phyloP scores from a whole-genome alignment of 78 protist species.

The Dictyostelium brefeldianum region DNA sequence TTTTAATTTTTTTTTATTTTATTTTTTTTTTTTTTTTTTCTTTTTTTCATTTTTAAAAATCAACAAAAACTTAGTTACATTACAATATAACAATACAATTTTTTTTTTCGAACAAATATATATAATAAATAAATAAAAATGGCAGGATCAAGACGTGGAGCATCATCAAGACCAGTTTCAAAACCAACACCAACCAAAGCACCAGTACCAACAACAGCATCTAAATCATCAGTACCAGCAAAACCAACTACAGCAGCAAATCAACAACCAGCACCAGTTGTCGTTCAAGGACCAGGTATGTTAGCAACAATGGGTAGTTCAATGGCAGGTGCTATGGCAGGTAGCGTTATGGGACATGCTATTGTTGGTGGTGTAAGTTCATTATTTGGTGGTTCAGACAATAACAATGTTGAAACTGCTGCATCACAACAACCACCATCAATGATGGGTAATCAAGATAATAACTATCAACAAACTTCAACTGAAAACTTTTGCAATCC shows the following conservation, averaged over 20 bases:
- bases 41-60: neutral
- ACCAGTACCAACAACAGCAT: constrained; percentile 22
- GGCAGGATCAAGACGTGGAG: constrained; percentile 75
- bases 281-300: constrained; percentile 81
- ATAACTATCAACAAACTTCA: neutral
- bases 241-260: neutral
- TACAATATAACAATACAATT: constrained; percentile 2
- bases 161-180: constrained; percentile 35
- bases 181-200: constrained; percentile 14
- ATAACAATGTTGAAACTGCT: neutral
- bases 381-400: constrained; percentile 42
- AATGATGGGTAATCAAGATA: neutral
- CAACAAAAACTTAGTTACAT: neutral
- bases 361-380: constrained; percentile 62
- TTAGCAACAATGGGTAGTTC: constrained; percentile 62
- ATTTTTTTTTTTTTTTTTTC: constrained; percentile 9
- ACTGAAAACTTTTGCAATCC: constrained; percentile 28
- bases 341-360: constrained; percentile 71
- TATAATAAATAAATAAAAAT: constrained; percentile 13
- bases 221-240: constrained; percentile 27
- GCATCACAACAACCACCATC: constrained; percentile 3
- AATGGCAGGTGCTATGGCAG: constrained; percentile 76
- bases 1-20: constrained; percentile 8
- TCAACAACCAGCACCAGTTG: constrained; percentile 53
- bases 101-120: neutral